Evolutionary conservation across 352 stramenopile species (phyloP), one percentile per base, ranked within the genome.

Genomic region (Globisporangium mamillatum): DNA sequence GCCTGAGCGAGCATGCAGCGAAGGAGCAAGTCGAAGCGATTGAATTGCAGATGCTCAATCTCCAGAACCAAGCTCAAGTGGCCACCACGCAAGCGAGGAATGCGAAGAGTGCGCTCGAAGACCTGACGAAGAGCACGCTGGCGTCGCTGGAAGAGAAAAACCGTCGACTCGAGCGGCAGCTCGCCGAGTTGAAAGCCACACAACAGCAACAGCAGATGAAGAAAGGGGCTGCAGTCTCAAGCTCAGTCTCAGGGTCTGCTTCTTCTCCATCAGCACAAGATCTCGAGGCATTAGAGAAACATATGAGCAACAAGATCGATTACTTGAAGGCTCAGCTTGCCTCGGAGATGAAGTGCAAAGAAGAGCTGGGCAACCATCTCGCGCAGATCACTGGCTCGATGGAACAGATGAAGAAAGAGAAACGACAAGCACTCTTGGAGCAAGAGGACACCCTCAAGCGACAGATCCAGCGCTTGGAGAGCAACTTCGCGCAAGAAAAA

Each of bases 261-360:
- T 32, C 7, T 14, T 46, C 57, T 48, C 12, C 41, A n/a, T 25
- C 67, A 4, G 50, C 71, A 4, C 65, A 72, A 14, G 77, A 79
- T 53, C 78, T 74, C 4, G 77, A 83, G 27, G 81, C 85, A 0
- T 64, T 92, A 44, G 82, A 93, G 61, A 94, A 92, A n/a, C 75
- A 90, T 18, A 69, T 90, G 4, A 79, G 70, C 61, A 90, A 94
- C 71, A 94, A 94, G 55, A 76, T 95, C 18, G 85, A 93, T 44
- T 94, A 95, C 60, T 66, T 95, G 16, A 93, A 94, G 64, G 87
- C 86, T 0, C 87, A 94, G 61, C 66, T 95, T 1, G 76, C 84
- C 34, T 94, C 87, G 0, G 88, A 95, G 62, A 93, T 93, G 75
- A 91, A 89, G 59, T 94, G 88, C 62, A 93, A 93, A 66, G 86